Percentiles rank a stretch among this genome's conserved stretches.
phyloP scores from a whole-genome alignment of 208 protist genomes.

The Leishmania braziliensis region DNA sequence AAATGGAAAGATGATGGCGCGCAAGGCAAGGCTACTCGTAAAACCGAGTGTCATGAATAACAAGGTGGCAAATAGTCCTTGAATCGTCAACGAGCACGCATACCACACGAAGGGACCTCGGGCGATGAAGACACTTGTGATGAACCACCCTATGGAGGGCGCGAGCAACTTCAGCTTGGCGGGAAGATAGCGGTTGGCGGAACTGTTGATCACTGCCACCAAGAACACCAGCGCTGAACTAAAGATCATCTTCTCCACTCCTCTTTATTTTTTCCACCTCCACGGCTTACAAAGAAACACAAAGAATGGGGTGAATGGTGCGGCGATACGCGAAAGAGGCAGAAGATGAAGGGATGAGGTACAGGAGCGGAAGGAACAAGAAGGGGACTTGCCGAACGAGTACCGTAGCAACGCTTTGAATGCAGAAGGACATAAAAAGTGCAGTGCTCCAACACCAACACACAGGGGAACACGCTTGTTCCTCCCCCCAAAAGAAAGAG shows the following conservation, averaged over 20 bases:
- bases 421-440: not conserved
- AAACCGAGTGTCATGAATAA: slow-evolving; percentile 19
- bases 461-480: not conserved
- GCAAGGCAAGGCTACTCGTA: slow-evolving; percentile 24
- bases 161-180: slow-evolving; percentile 15
- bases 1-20: slow-evolving; percentile 26
- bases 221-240: not conserved
- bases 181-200: slow-evolving; percentile 24
- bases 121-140: slow-evolving; percentile 36
- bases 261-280: not conserved
- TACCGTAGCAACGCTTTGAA: not conserved
- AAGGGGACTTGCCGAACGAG: too few species aligned
- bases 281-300: not conserved
- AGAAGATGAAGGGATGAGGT: not conserved
- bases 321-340: too few species aligned
- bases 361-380: not conserved
- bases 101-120: slow-evolving; percentile 24
- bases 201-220: slow-evolving; percentile 23
- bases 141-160: slow-evolving; percentile 39
- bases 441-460: not conserved
- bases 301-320: not conserved
- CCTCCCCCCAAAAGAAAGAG: not conserved
- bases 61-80: slow-evolving; percentile 32
- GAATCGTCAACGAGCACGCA: slow-evolving; percentile 22
- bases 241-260: slow-evolving; percentile 7